Evolutionary conservation across 2,329 filamentous ascomycete species (phyloP).

Genomic region (Tolypocladium ovalisporum): DNA sequence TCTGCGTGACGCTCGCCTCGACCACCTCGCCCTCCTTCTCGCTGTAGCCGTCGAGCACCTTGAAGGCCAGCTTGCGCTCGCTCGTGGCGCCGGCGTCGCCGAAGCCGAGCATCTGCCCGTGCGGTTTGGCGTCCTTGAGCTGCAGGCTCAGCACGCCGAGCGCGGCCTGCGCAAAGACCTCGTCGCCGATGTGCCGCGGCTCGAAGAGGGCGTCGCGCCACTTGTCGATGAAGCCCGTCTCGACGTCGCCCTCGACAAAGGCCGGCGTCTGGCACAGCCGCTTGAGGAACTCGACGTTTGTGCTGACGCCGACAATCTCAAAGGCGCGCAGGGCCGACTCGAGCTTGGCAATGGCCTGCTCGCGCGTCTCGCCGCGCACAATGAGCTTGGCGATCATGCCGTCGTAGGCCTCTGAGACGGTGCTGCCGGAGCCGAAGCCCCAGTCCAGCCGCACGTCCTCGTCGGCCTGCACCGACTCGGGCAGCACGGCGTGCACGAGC

Average conservation of each 20-base stretch:
- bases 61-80: slow-evolving; percentile 39
- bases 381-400: slow-evolving; percentile 99
- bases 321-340: slow-evolving; percentile 74
- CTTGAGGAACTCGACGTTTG: slow-evolving; percentile 96
- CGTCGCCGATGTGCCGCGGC: slow-evolving; percentile 47
- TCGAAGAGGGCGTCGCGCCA: slow-evolving; percentile 71
- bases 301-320: slow-evolving; percentile 84
- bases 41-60: slow-evolving; percentile 48
- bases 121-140: slow-evolving; percentile 26
- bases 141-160: slow-evolving; percentile 56
- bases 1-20: slow-evolving; percentile 38
- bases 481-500: slow-evolving; percentile 72
- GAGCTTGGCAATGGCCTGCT: slow-evolving; percentile 74
- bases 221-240: slow-evolving; percentile 94
- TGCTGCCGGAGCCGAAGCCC: slow-evolving; percentile 83
- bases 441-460: slow-evolving; percentile 82
- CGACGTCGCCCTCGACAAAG: slow-evolving; percentile 79
- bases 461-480: slow-evolving; percentile 44
- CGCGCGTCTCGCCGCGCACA: slow-evolving; percentile 67
- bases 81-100: slow-evolving; percentile 28
- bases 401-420: slow-evolving; percentile 89
- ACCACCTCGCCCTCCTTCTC: slow-evolving; percentile 55
- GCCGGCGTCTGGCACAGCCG: slow-evolving; percentile 68
- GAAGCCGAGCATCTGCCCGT: slow-evolving; percentile 44
- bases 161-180: slow-evolving; percentile 79